These are phyloP conservation scores for Fusarium penzigii DNA, from an alignment of 2,329 filamentous ascomycete species.

Conservation along the genomic window DNA sequence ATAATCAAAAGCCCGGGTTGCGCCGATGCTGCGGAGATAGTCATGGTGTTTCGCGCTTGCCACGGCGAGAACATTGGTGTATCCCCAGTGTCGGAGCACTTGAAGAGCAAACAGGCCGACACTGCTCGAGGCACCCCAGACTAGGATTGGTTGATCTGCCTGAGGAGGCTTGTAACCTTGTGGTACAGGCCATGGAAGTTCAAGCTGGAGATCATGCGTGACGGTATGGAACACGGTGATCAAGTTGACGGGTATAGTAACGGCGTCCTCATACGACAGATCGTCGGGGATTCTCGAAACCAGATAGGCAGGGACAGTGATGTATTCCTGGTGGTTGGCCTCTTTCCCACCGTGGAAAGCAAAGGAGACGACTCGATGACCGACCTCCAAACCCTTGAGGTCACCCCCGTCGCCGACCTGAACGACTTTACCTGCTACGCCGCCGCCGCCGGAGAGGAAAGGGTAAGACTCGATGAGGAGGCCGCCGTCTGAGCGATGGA, in stretches of 20 bases:
- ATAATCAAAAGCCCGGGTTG: constrained; percentile 50
- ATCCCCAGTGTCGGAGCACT: constrained; percentile 54
- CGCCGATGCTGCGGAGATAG: constrained; percentile 45
- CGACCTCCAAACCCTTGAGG: constrained; percentile 46
- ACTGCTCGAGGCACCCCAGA: constrained; percentile 55
- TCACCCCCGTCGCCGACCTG: constrained; percentile 44
- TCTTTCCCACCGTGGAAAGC: constrained; percentile 47
- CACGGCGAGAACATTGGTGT: constrained; percentile 49
- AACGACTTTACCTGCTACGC: constrained; percentile 53
- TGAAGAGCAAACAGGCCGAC: constrained; percentile 53
- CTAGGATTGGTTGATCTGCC: constrained; percentile 42
- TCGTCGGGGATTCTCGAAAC: constrained; percentile 46
- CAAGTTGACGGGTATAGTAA: constrained; percentile 57
- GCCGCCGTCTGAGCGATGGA: constrained; percentile 63
- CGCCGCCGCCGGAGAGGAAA: constrained; percentile 51
- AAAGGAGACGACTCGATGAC: constrained; percentile 59
- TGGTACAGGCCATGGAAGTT: constrained; percentile 58
- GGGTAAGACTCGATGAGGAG: constrained; percentile 52
- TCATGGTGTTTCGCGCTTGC: constrained; percentile 48
- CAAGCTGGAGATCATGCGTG: constrained; percentile 49
- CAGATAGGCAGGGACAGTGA: constrained; percentile 52
- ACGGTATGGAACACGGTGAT: constrained; percentile 61
- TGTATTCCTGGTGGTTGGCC: constrained; percentile 57
- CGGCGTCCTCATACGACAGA: constrained; percentile 46
- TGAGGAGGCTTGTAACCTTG: constrained; percentile 37